Percentiles rank a stretch among this genome's conserved stretches.
Evolutionary conservation across 1,284 basidiomycete genomes (phyloP).

Genomic region (Termitomyces sp.): DNA sequence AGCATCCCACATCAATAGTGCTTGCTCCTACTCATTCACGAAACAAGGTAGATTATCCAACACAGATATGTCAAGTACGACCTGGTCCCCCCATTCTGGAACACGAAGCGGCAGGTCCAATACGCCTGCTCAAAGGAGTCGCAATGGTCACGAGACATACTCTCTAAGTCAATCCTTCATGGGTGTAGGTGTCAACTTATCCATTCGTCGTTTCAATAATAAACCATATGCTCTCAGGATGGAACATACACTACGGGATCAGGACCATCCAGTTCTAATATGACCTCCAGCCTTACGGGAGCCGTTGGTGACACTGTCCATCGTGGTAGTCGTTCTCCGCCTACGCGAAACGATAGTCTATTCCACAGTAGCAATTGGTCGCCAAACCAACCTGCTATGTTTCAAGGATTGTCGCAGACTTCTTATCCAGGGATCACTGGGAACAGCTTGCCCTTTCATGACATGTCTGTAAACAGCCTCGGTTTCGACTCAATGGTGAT

Average conservation of each 20-base stretch:
- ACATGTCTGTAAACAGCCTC: conserved; percentile 7
- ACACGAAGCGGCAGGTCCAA: conserved; percentile 22
- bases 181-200: conserved; percentile 19
- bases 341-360: conserved; percentile 6
- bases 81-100: conserved; percentile 26
- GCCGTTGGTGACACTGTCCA: conserved; percentile 48
- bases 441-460: conserved; percentile 15
- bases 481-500: conserved; percentile 20
- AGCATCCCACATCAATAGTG: conserved; percentile 29
- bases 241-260: conserved; percentile 18
- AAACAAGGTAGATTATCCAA: conserved; percentile 23
- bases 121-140: conserved; percentile 22
- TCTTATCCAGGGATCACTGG: conserved; percentile 26
- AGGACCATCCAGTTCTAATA: conserved; percentile 35
- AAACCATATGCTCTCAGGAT: background rate
- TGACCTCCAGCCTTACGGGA: conserved; percentile 56
- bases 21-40: conserved; percentile 31
- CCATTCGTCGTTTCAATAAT: background rate
- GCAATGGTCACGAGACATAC: conserved; percentile 29
- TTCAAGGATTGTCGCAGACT: conserved; percentile 22
- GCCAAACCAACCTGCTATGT: conserved; percentile 17
- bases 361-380: conserved; percentile 19
- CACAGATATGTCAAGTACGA: conserved; percentile 24
- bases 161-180: conserved; percentile 24
- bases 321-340: conserved; percentile 17